phyloP scores from a whole-genome alignment of 202 grass and related monocot species.

The Brachypodium distachyon region DNA sequence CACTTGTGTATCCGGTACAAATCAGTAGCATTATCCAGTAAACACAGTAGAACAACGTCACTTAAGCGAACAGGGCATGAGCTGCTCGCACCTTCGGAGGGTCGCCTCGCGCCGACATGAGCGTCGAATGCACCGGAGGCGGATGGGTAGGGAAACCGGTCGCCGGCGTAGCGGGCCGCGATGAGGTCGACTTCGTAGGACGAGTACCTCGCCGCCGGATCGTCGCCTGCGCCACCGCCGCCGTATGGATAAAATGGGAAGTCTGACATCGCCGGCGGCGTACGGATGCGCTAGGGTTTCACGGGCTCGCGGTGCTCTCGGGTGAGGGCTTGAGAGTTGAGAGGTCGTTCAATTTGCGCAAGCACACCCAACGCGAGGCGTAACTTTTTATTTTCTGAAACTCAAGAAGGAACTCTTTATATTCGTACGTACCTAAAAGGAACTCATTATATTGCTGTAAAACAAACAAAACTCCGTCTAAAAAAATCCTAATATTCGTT shows the following conservation, averaged over 20 bases:
- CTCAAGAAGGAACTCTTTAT: neutral
- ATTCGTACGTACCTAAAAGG: no score
- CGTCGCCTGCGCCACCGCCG: constrained; percentile 3
- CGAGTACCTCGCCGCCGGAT: constrained; percentile 25
- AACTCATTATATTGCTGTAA: no score
- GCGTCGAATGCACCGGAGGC: constrained; percentile 23
- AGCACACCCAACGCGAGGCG: neutral
- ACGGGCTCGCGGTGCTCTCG: neutral
- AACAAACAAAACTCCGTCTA: no score
- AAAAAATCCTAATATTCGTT: no score
- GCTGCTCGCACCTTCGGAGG: constrained; percentile 58
- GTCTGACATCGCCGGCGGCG: constrained; percentile 39
- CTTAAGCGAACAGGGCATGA: neutral
- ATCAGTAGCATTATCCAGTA: neutral
- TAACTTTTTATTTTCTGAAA: neutral
- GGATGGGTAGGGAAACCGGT: neutral
- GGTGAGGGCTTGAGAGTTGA: no score
- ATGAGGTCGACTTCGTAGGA: constrained; percentile 54
- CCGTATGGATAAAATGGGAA: constrained; percentile 38
- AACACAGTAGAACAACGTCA: neutral
- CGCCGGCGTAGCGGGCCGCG: constrained; percentile 25
- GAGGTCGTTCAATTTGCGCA: neutral
- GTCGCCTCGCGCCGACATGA: constrained; percentile 35
- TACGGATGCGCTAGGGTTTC: constrained; percentile 42
- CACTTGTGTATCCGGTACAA: neutral